Conservation (phyloP, 2,329 filamentous ascomycete species). For the Calonectria hawksworthii region DNA sequence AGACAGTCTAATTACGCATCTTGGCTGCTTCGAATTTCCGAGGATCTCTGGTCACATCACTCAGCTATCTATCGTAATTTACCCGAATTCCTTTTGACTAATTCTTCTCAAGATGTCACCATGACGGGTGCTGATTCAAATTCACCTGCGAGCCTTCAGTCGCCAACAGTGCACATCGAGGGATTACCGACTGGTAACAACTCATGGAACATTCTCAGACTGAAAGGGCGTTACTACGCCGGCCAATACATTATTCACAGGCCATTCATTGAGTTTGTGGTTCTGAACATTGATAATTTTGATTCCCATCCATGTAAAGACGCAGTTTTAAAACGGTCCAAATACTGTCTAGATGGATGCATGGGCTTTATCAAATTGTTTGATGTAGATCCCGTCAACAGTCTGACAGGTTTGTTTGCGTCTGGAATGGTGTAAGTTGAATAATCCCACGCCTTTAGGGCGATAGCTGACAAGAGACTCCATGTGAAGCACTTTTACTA, state of each 20-base stretch:
- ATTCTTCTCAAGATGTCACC: constrained; percentile 9
- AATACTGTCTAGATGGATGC: constrained; percentile 39
- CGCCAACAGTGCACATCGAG: background rate
- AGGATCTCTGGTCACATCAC: constrained; percentile 46
- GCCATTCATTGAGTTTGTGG: constrained; percentile 47
- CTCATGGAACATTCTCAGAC: constrained; percentile 47
- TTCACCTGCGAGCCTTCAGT: constrained; percentile 3
- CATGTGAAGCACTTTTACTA: background rate
- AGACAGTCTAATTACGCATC: constrained; percentile 37
- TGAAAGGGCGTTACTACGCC: constrained; percentile 47
- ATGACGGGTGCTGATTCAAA: constrained; percentile 23
- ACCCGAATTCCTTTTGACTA: constrained; percentile 41
- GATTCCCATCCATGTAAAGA: constrained; percentile 41
- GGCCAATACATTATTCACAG: constrained; percentile 50
- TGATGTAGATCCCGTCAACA: background rate
- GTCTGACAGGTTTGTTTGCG: background rate
- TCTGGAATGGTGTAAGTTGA: constrained; percentile 14
- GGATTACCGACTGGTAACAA: constrained; percentile 40
- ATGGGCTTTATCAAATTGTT: background rate
- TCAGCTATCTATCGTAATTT: constrained; percentile 46
- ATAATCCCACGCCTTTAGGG: background rate
- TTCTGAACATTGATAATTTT: constrained; percentile 44
- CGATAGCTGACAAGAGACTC: background rate
- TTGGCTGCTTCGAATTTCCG: constrained; percentile 44
- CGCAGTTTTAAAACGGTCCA: constrained; percentile 38